These are phyloP conservation scores for Syzygium syzygioides DNA, from an alignment of 441 rosid species.

Conservation along the genomic window DNA sequence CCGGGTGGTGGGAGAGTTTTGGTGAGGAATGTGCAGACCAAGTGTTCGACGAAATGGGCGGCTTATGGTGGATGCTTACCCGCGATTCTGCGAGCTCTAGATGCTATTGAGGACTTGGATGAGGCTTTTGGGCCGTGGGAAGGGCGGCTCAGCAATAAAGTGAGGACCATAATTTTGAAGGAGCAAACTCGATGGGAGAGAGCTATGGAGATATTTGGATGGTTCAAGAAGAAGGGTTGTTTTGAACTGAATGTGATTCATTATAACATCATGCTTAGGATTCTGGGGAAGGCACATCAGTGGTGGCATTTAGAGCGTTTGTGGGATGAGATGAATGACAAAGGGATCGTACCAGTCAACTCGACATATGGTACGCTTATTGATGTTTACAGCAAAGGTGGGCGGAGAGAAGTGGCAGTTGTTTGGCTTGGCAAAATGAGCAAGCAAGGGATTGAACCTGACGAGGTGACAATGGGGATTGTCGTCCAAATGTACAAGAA, in stretches of 20 bases:
- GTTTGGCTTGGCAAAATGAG: constrained; percentile 76
- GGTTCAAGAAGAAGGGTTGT: constrained; percentile 68
- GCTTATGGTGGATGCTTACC: constrained; percentile 68
- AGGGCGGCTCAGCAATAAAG: constrained; percentile 58
- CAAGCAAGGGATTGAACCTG: constrained; percentile 63
- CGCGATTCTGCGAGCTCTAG: constrained; percentile 58
- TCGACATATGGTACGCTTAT: constrained; percentile 82
- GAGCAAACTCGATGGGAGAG: constrained; percentile 80
- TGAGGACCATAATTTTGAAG: constrained; percentile 77
- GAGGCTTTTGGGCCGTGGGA: constrained; percentile 76
- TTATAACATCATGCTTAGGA: constrained; percentile 72
- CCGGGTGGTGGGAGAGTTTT: neutral
- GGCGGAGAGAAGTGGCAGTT: constrained; percentile 48
- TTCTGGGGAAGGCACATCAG: constrained; percentile 61
- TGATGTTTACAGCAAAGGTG: constrained; percentile 84
- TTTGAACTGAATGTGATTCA: constrained; percentile 81
- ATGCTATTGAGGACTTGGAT: constrained; percentile 45
- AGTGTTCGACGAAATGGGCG: constrained; percentile 69
- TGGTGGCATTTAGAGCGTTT: constrained; percentile 54
- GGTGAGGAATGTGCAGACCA: constrained; percentile 37
- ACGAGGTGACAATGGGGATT: constrained; percentile 73
- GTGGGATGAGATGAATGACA: constrained; percentile 58
- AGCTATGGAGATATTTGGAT: constrained; percentile 75
- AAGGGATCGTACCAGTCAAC: constrained; percentile 50
- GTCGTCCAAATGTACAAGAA: constrained; percentile 85